phyloP scores from a whole-genome alignment of 305 asterid genomes.

The Solanum hybrid region DNA sequence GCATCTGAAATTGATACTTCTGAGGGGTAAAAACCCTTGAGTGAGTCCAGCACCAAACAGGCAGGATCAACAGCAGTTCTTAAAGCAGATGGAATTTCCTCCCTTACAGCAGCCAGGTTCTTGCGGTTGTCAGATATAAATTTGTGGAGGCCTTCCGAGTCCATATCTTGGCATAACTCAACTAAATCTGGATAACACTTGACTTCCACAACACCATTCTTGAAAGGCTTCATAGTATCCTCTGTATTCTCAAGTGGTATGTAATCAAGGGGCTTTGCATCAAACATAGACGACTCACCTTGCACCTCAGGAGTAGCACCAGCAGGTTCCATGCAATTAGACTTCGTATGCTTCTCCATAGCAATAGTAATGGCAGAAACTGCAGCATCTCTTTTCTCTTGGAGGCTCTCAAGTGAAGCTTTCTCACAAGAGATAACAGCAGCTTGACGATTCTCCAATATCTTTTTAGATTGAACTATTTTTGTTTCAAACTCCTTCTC shows the following conservation, averaged over 20 bases:
- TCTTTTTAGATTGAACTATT: constrained; percentile 30
- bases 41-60: constrained; percentile 74
- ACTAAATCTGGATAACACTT: constrained; percentile 77
- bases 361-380: constrained; percentile 68
- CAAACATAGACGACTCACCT: constrained; percentile 25
- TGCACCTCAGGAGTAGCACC: constrained; percentile 24
- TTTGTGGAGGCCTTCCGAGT: constrained; percentile 80
- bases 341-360: constrained; percentile 36
- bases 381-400: constrained; percentile 94
- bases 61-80: constrained; percentile 76
- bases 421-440: constrained; percentile 56
- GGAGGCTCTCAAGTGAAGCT: constrained; percentile 73
- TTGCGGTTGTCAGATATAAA: constrained; percentile 93
- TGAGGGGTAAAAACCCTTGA: constrained; percentile 74
- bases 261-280: constrained; percentile 28
- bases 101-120: constrained; percentile 71
- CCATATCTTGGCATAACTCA: constrained; percentile 80
- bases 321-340: constrained; percentile 28
- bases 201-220: constrained; percentile 34
- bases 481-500: constrained; percentile 14
- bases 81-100: constrained; percentile 84
- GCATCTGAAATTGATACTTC: constrained; percentile 59
- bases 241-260: constrained; percentile 21
- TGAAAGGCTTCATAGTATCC: constrained; percentile 26
- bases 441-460: constrained; percentile 9